A percentile compares a stretch with the other conserved stretches of the same genome.
Evolutionary conservation across 306 rosid genomes (phyloP).

Genomic region (Lablab purpureus): DNA sequence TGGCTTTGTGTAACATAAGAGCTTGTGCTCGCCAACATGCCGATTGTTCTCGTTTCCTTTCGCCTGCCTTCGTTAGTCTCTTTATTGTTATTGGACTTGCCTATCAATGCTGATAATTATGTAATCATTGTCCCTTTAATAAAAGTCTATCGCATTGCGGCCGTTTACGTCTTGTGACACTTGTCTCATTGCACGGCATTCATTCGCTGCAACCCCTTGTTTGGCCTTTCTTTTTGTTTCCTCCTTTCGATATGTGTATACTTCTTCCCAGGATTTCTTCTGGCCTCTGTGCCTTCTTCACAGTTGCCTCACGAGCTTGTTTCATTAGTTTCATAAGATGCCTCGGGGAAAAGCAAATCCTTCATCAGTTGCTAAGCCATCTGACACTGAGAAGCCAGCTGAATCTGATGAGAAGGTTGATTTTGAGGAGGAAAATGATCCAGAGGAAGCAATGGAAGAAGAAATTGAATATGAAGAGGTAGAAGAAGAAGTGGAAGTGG

Average conservation of each 20-base stretch:
- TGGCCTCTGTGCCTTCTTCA: constrained; percentile 98
- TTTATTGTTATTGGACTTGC: constrained; percentile 52
- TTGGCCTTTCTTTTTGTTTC: constrained; percentile 78
- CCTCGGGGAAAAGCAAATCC: constrained; percentile 75
- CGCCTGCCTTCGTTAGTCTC: constrained; percentile 61
- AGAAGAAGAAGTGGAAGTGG: constrained; percentile 86
- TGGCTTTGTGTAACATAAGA: constrained; percentile 60
- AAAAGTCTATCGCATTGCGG: constrained; percentile 55
- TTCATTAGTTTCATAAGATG: constrained; percentile 83
- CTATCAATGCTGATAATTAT: constrained; percentile 60
- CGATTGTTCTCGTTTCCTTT: constrained; percentile 52
- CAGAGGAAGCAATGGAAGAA: constrained; percentile 82
- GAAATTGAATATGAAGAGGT: constrained; percentile 92
- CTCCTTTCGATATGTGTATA: constrained; percentile 83
- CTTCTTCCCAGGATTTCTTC: constrained; percentile 97
- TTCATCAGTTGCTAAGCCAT: constrained; percentile 65
- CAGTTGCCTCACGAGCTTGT: constrained; percentile 92
- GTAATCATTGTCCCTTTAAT: constrained; percentile 61
- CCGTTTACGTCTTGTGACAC: constrained; percentile 54
- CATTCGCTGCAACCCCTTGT: constrained; percentile 68
- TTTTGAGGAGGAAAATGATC: constrained; percentile 72
- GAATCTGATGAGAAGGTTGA: constrained; percentile 83
- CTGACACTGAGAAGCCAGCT: constrained; percentile 72
- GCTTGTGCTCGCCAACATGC: constrained; percentile 59
- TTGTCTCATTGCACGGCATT: constrained; percentile 60